A percentile compares a stretch with the other conserved stretches of the same genome.
Conservation (phyloP, 2,329 filamentous ascomycete genomes). For the Spiromastix sp. region DNA sequence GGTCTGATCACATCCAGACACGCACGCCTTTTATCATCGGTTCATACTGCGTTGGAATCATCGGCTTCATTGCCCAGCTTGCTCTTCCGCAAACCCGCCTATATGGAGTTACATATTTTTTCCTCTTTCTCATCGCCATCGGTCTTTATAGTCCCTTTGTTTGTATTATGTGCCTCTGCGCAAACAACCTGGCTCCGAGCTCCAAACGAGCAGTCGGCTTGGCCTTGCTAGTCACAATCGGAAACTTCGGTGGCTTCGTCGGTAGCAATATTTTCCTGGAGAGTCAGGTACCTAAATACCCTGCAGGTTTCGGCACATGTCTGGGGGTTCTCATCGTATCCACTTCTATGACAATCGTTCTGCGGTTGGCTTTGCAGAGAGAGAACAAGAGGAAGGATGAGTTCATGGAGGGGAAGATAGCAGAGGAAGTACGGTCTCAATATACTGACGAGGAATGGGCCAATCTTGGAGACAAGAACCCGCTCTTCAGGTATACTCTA, state of each 20-base stretch:
- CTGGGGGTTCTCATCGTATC: background rate
- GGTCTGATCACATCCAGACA: constrained; percentile 16
- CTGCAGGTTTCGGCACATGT: background rate
- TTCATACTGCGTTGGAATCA: background rate
- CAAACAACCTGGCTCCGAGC: background rate
- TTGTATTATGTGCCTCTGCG: background rate
- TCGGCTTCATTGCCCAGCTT: background rate
- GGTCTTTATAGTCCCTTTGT: background rate
- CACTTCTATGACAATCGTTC: background rate
- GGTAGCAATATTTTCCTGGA: background rate
- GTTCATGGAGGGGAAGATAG: background rate
- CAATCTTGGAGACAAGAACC: too few relatives aligned
- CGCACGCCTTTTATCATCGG: constrained; percentile 14
- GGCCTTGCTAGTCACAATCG: background rate
- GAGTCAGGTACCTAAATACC: background rate
- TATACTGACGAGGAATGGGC: too few relatives aligned
- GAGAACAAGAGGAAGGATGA: background rate
- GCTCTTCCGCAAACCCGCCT: background rate
- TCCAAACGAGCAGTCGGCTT: background rate
- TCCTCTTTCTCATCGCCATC: background rate
- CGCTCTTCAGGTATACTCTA: too few relatives aligned
- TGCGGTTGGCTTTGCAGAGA: background rate
- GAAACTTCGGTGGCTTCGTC: background rate
- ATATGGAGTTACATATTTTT: background rate
- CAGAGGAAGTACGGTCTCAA: background rate